Percentiles rank a stretch among this genome's conserved stretches.
phyloP scores from a whole-genome alignment of 163 green algal species.

The Volvox carteri region DNA sequence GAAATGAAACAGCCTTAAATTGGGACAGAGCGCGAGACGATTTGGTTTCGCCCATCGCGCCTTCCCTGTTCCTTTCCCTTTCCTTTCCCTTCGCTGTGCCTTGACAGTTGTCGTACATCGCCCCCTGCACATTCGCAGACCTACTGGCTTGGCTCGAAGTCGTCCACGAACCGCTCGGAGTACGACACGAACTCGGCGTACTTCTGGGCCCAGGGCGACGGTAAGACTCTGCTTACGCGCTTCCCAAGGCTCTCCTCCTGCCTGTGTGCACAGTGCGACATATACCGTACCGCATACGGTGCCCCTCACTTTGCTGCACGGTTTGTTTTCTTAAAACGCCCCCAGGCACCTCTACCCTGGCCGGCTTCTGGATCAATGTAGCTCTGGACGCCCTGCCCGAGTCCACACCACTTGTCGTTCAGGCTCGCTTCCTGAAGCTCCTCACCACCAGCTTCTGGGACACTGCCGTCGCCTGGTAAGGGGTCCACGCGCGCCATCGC shows the following conservation, averaged over 20 bases:
- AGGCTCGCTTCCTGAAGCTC: conserved; percentile 38
- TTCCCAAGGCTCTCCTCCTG: neutral
- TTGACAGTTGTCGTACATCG: neutral
- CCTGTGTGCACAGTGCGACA: too few species aligned
- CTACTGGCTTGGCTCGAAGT: neutral
- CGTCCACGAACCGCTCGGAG: conserved; percentile 6
- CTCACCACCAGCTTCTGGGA: conserved; percentile 41
- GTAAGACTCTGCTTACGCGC: neutral
- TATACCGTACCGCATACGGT: too few species aligned
- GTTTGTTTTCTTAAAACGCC: too few species aligned
- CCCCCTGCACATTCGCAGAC: neutral
- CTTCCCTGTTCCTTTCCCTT: too few species aligned
- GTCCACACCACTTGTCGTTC: neutral
- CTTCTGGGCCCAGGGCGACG: conserved; percentile 37
- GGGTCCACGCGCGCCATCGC: neutral
- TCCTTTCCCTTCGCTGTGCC: neutral
- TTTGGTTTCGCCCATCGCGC: neutral
- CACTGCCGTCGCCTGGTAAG: conserved; percentile 26
- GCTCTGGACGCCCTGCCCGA: conserved; percentile 13
- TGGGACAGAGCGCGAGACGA: too few species aligned
- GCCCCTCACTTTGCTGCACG: too few species aligned
- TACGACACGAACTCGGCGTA: conserved; percentile 40
- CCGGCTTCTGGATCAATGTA: conserved; percentile 12
- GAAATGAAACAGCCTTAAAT: neutral
- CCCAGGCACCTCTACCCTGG: conserved; percentile 41